phyloP scores from a whole-genome alignment of 2,329 filamentous ascomycete species.

The Pyricularia pennisetigena region DNA sequence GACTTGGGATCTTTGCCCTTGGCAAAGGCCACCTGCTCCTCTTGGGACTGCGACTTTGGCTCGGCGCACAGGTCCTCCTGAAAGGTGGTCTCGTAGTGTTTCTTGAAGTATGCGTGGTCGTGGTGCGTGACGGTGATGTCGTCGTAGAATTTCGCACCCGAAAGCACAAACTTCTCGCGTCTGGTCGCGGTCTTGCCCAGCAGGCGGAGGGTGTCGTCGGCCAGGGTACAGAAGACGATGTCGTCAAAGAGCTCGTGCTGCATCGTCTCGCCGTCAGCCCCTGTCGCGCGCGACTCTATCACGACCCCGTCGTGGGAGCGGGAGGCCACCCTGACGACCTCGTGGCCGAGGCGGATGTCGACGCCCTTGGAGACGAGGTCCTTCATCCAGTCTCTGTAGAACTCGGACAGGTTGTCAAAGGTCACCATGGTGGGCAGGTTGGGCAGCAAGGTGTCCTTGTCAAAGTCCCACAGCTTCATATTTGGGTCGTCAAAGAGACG shows the following conservation, averaged over 20 bases:
- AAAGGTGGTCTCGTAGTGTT: conserved; percentile 57
- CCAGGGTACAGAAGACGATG: conserved; percentile 54
- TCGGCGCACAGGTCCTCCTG: conserved; percentile 38
- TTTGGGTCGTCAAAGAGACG: conserved; percentile 47
- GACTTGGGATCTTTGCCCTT: conserved; percentile 36
- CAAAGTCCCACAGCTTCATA: conserved; percentile 51
- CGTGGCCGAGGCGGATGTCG: conserved; percentile 42
- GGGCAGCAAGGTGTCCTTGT: conserved; percentile 40
- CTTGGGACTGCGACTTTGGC: conserved; percentile 28
- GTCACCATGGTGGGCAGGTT: conserved; percentile 58
- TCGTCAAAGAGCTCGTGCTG: conserved; percentile 50
- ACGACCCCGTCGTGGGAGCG: conserved; percentile 41
- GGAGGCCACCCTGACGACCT: conserved; percentile 41
- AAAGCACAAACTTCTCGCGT: conserved; percentile 57
- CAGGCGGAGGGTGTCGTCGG: conserved; percentile 54
- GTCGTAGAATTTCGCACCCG: conserved; percentile 60
- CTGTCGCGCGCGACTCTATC: conserved; percentile 32
- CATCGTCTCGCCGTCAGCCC: conserved; percentile 29
- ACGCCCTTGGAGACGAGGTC: conserved; percentile 45
- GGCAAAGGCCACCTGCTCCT: conserved; percentile 28
- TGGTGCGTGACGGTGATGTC: conserved; percentile 63
- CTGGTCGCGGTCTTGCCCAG: conserved; percentile 46
- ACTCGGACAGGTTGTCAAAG: conserved; percentile 51
- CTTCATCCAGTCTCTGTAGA: conserved; percentile 50
- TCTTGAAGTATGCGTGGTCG: conserved; percentile 55